Evolutionary conservation across 2,329 filamentous ascomycete genomes (phyloP).

Genomic region (Fusarium sp.): DNA sequence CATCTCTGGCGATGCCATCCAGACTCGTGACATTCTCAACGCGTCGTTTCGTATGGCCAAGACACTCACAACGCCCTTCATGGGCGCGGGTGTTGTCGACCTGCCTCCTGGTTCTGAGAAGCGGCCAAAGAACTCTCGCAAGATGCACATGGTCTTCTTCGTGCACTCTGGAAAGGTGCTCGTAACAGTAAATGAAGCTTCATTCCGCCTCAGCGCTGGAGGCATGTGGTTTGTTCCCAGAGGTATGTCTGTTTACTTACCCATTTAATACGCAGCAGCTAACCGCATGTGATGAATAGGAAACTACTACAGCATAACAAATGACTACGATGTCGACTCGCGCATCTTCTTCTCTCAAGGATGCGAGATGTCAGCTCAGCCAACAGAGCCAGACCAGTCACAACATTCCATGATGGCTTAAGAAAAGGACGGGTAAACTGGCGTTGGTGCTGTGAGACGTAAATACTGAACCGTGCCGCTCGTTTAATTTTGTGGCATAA

Average conservation of each 20-base stretch:
- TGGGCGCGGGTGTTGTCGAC: slow-evolving; percentile 92
- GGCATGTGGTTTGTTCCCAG: slow-evolving; percentile 95
- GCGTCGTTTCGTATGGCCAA: slow-evolving; percentile 91
- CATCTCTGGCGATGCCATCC: slow-evolving; percentile 68
- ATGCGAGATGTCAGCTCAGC: slow-evolving; percentile 68
- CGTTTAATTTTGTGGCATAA: not conserved
- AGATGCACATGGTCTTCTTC: slow-evolving; percentile 98
- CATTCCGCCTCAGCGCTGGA: slow-evolving; percentile 87
- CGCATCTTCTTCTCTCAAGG: slow-evolving; percentile 95
- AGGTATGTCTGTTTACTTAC: slow-evolving; percentile 72
- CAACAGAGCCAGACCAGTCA: slow-evolving; percentile 44
- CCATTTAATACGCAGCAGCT: slow-evolving; percentile 7
- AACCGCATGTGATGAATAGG: slow-evolving; percentile 66
- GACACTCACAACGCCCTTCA: slow-evolving; percentile 85
- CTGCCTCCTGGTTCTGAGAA: slow-evolving; percentile 87
- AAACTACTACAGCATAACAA: slow-evolving; percentile 93
- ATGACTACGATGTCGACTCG: slow-evolving; percentile 79
- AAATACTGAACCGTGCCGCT: slow-evolving; percentile 2
- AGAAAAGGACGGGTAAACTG: not conserved
- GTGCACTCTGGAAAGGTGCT: slow-evolving; percentile 86
- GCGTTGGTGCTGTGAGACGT: not conserved
- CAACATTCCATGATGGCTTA: slow-evolving; percentile 44
- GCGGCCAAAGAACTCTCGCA: slow-evolving; percentile 89
- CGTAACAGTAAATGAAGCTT: slow-evolving; percentile 81
- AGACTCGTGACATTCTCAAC: slow-evolving; percentile 71